phyloP scores from a whole-genome alignment of 2,329 filamentous ascomycete genomes.

The Coniochaeta ligniaria region DNA sequence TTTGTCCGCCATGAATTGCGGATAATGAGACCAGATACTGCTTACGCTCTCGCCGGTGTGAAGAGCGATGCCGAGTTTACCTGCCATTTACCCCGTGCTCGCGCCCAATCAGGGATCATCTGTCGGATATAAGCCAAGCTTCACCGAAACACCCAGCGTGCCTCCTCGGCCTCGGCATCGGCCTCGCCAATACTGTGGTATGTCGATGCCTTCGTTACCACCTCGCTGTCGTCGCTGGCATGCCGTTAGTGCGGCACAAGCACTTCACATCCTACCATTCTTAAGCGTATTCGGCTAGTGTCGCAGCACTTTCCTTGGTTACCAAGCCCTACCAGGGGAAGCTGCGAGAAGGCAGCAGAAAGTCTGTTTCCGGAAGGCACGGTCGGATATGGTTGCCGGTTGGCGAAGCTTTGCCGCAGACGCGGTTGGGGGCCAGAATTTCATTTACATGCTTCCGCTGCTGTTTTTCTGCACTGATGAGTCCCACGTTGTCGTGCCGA shows the following conservation, averaged over 20 bases:
- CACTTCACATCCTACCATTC: background rate
- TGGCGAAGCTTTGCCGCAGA: background rate
- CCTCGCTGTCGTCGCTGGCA: background rate
- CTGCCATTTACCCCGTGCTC: background rate
- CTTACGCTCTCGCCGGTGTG: background rate
- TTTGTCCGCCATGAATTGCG: background rate
- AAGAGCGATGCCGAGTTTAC: background rate
- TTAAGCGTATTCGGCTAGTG: background rate
- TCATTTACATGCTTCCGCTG: background rate
- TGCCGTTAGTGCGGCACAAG: slow-evolving; percentile 1
- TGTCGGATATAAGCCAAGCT: background rate
- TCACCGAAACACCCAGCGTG: background rate
- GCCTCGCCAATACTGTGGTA: background rate
- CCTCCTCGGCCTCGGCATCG: background rate
- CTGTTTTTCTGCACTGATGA: background rate
- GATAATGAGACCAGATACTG: background rate
- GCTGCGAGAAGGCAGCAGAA: background rate
- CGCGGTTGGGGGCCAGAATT: background rate
- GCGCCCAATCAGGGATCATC: background rate
- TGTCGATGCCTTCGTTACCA: background rate
- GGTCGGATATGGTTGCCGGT: background rate
- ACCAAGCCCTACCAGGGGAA: background rate
- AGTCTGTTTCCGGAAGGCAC: background rate
- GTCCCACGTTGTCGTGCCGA: background rate
- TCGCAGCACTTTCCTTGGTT: background rate